Conservation (phyloP, 306 rosid genomes). For the Mimosa bimucronata region DNA sequence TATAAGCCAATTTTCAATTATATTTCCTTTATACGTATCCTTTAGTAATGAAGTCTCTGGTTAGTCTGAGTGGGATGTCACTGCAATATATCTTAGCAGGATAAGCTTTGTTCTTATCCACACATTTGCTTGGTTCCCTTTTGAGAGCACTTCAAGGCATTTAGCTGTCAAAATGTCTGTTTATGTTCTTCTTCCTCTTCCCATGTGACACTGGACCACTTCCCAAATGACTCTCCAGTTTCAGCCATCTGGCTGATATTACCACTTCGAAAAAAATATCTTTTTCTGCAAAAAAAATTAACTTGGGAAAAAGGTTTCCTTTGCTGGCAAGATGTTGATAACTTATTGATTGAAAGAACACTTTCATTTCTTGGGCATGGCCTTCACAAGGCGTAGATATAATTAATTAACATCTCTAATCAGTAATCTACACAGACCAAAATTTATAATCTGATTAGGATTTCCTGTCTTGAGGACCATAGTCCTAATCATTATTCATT, state of each 20-base stretch:
- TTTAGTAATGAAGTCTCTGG: neutral
- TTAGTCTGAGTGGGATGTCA: constrained; percentile 15
- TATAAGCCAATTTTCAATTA: neutral
- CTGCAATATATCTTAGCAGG: constrained; percentile 48
- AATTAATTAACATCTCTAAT: constrained; percentile 9
- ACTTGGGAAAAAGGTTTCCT: neutral
- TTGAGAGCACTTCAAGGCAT: constrained; percentile 45
- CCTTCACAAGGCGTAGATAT: constrained; percentile 31
- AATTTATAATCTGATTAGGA: neutral
- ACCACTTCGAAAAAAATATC: constrained; percentile 14
- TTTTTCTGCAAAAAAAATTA: neutral
- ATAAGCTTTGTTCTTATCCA: constrained; percentile 47
- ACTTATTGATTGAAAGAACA: constrained; percentile 21
- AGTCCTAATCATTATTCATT: neutral
- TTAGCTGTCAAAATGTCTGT: constrained; percentile 67
- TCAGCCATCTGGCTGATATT: neutral
- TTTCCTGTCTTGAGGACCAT: neutral
- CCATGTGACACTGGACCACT: constrained; percentile 84
- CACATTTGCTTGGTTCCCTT: constrained; percentile 49
- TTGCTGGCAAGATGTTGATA: constrained; percentile 15
- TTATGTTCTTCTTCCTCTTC: constrained; percentile 41
- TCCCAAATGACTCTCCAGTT: constrained; percentile 18
- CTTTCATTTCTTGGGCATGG: neutral
- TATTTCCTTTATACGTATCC: neutral
- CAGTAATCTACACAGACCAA: constrained; percentile 2